phyloP scores from a whole-genome alignment of 192 early-diverging fungal species.

The Coemansia sp. region DNA sequence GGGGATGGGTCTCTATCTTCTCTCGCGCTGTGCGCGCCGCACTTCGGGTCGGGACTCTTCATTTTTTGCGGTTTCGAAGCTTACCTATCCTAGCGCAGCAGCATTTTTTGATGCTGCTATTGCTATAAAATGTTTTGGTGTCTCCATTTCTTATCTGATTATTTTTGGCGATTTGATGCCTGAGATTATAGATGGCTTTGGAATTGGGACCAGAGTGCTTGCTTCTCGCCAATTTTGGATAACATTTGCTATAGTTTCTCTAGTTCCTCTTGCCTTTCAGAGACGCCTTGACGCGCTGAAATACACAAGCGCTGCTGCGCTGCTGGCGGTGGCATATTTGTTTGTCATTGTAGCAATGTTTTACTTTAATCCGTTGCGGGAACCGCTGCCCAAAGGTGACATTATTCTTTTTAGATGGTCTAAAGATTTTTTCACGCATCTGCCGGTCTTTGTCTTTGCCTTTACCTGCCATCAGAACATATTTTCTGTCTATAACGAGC shows the following conservation, averaged over 20 bases:
- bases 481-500: constrained; percentile 94
- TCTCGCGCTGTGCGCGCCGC: constrained; percentile 74
- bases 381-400: constrained; percentile 60
- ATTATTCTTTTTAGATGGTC: constrained; percentile 63
- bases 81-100: constrained; percentile 89
- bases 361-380: constrained; percentile 63
- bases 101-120: constrained; percentile 95
- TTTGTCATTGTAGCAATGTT: constrained; percentile 81
- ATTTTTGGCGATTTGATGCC: constrained; percentile 95
- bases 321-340: constrained; percentile 84
- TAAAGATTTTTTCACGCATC: constrained; percentile 65
- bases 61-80: constrained; percentile 87
- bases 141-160: constrained; percentile 91
- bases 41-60: constrained; percentile 78
- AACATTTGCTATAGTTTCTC: constrained; percentile 67
- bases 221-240: constrained; percentile 83
- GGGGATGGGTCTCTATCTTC: constrained; percentile 80
- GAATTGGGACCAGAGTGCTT: constrained; percentile 40
- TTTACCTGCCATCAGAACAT: constrained; percentile 99
- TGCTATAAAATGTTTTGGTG: constrained; percentile 98
- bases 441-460: constrained; percentile 98
- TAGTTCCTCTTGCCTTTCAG: constrained; percentile 81
- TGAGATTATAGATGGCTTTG: constrained; percentile 56
- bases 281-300: constrained; percentile 84
- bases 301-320: constrained; percentile 86